These are phyloP conservation scores for Picocystis salinarum DNA, from an alignment of 139 green algal genomes.

Conservation along the genomic window DNA sequence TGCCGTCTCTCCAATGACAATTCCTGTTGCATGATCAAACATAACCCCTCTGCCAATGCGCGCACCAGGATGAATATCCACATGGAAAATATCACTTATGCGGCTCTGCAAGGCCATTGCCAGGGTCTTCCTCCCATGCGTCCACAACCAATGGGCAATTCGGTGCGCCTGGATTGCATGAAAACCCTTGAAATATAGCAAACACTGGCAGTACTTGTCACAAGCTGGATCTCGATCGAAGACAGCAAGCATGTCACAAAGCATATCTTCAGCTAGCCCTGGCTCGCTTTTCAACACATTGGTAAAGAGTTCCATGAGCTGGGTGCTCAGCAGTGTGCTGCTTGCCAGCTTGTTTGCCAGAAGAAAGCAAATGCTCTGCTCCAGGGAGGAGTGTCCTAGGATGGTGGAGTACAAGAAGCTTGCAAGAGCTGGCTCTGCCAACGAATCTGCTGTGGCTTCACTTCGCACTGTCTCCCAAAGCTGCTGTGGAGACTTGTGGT, in stretches of 20 bases:
- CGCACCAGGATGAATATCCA: constrained; percentile 90
- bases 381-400: constrained; percentile 65
- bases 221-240: constrained; percentile 75
- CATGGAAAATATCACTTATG: constrained; percentile 55
- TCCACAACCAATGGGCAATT: constrained; percentile 77
- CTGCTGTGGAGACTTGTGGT: no score
- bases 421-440: constrained; percentile 62
- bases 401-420: constrained; percentile 84
- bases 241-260: constrained; percentile 57
- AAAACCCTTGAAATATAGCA: constrained; percentile 93
- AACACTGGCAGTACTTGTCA: constrained; percentile 43
- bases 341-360: constrained; percentile 84
- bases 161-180: constrained; percentile 80
- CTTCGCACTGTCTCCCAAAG: no score
- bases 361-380: constrained; percentile 66
- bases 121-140: constrained; percentile 46
- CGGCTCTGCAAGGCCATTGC: constrained; percentile 41
- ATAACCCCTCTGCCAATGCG: constrained; percentile 82
- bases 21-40: constrained; percentile 82
- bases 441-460: not conserved
- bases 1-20: constrained; percentile 83
- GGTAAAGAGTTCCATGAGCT: constrained; percentile 76
- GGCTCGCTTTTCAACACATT: constrained; percentile 23
- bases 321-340: constrained; percentile 69
- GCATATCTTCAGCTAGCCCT: constrained; percentile 9